Base-by-base conservation (phyloP, 2,329 filamentous ascomycete genomes). In the Boeremia exigua region DNA sequence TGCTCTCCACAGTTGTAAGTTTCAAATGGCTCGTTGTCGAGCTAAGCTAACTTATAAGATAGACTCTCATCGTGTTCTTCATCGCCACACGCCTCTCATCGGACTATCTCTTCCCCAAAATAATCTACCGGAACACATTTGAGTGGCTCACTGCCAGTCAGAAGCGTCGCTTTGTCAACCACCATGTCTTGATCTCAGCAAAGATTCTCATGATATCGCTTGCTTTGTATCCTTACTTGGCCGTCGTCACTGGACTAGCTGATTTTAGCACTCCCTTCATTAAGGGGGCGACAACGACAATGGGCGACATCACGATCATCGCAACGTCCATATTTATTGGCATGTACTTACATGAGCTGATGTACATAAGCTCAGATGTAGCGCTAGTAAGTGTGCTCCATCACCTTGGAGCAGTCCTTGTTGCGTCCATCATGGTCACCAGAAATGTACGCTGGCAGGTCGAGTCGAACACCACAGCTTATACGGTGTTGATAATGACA, bases 401-500 rank as follows among this genome's bases (percentile, higher is more conserved):
- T 34, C 47, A 50, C 19, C 19, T 50, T 36, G 38, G 38, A 11
- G 47, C 47, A 14, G 25, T 42, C 1, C 9, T 37, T 15, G 38
- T 50, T 7, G 47, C 30, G 0, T 29, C 30, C 2, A n/a, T 50
- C 14, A 50, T 50, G 47, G 29, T 50, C 14, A 42, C 47, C n/a
- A 32, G 23, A 6, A 50, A 50, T 9, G 47, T 50, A 11, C 38
- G 38, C 12, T 50, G 47, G 38, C 38, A 36, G 12, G 30, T 43
- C 2, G 47, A 50, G 23, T 10, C 30, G 9, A 50, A 33, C n/a
- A 50, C 38, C 3, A 23, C 38, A 4, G 47, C 38, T 4, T 50
- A 50, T 43, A 50, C 47, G 11, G 38, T 50, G 6, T 25, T 50
- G 47, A 50, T 50, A 5, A 50, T 50, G 47, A 43, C 38, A 14